Evolutionary conservation across 2,329 filamentous ascomycete species (phyloP).

Genomic region (Fusarium sulawesiense): DNA sequence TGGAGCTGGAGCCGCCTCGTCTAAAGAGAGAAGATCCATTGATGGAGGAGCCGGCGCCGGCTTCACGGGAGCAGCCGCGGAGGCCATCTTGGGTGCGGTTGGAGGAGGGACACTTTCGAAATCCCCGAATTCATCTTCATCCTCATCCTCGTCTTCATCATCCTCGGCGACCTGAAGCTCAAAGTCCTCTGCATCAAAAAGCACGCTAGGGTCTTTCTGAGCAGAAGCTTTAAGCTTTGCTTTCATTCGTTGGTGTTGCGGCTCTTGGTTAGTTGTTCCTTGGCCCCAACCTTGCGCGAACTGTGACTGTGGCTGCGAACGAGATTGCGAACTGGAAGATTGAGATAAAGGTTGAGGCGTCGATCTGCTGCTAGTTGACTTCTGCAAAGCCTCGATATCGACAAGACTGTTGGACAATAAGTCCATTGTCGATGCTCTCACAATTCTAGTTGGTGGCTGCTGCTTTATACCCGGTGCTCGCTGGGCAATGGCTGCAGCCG

Average conservation of each 20-base stretch:
- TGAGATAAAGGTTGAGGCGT: conserved; percentile 26
- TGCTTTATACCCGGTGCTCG: conserved; percentile 10
- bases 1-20: conserved; percentile 48
- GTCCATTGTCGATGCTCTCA: conserved; percentile 64
- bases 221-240: conserved; percentile 40
- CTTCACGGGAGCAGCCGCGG: conserved; percentile 31
- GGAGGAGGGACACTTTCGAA: conserved; percentile 61
- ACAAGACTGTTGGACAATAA: conserved; percentile 65
- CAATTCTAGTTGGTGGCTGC: conserved; percentile 40
- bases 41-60: conserved; percentile 43
- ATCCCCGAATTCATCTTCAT: conserved; percentile 65
- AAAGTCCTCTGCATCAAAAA: conserved; percentile 74
- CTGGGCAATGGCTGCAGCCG: conserved; percentile 13
- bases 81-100: background rate
- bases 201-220: conserved; percentile 62
- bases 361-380: background rate
- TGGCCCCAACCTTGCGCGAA: conserved; percentile 26
- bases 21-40: conserved; percentile 57
- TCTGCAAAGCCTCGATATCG: conserved; percentile 46
- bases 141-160: conserved; percentile 62
- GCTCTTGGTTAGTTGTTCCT: conserved; percentile 3
- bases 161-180: conserved; percentile 55
- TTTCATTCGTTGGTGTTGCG: conserved; percentile 32
- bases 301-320: conserved; percentile 7
- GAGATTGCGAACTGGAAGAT: background rate